A percentile compares a stretch with the other conserved stretches of the same genome.
Evolutionary conservation across 1,139 yeast species (phyloP).

Genomic region (Blastobotrys illinoisensis): DNA sequence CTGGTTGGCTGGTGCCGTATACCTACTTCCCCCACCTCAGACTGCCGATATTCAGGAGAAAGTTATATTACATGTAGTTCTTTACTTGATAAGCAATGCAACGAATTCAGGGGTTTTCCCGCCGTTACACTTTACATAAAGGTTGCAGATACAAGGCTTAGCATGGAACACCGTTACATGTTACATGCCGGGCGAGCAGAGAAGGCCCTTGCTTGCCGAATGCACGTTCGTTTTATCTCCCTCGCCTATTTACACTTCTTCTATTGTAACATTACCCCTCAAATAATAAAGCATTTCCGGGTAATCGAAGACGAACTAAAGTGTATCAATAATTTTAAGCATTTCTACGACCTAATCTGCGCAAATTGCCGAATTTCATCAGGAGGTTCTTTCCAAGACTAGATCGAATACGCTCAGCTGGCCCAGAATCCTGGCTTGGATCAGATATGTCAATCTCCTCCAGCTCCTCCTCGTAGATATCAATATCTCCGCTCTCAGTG

Average conservation of each 20-base stretch:
- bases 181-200: too few species aligned
- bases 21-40: too few species aligned
- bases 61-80: too few species aligned
- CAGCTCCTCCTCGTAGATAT: background rate
- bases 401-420: background rate
- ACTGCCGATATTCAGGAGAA: too few species aligned
- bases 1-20: too few species aligned
- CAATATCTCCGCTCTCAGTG: background rate
- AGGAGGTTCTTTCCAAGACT: background rate
- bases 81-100: too few species aligned
- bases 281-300: too few species aligned
- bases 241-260: background rate
- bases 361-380: background rate
- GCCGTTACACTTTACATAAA: too few species aligned
- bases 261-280: too few species aligned
- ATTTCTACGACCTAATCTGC: background rate
- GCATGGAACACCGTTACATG: background rate
- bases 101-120: background rate
- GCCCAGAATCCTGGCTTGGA: background rate
- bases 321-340: too few species aligned
- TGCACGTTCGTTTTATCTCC: background rate
- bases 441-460: background rate
- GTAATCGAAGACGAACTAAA: too few species aligned
- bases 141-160: background rate
- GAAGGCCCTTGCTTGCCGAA: background rate